A percentile compares a stretch with the other conserved stretches of the same genome.
These are phyloP conservation scores for Macrocybe gigantea DNA, from an alignment of 768 basidiomycete genomes.

Conservation along the genomic window DNA sequence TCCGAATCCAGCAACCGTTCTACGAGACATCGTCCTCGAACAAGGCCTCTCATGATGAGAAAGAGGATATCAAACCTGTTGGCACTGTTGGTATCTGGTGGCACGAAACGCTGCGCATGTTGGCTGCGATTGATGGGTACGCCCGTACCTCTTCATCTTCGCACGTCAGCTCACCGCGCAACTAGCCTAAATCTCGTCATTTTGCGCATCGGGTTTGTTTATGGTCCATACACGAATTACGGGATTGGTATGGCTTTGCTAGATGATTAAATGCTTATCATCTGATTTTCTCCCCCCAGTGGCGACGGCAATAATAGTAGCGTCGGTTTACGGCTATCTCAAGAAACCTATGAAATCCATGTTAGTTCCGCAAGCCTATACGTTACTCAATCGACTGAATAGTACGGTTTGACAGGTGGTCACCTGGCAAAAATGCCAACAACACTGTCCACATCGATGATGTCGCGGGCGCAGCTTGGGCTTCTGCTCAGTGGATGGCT, in stretches of 20 bases:
- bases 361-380: slow-evolving; percentile 32
- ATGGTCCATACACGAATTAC: slow-evolving; percentile 76
- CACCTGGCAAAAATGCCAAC: slow-evolving; percentile 68
- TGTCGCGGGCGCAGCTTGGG: slow-evolving; percentile 72
- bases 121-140: slow-evolving; percentile 71
- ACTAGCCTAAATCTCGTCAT: slow-evolving; percentile 76
- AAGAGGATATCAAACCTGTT: slow-evolving; percentile 66
- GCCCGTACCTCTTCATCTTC: slow-evolving; percentile 9
- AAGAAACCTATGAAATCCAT: slow-evolving; percentile 83
- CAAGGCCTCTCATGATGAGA: slow-evolving; percentile 63
- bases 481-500: slow-evolving; percentile 73
- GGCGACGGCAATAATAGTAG: slow-evolving; percentile 65
- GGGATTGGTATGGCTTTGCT: slow-evolving; percentile 48
- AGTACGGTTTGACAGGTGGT: slow-evolving; percentile 48
- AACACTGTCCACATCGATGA: slow-evolving; percentile 78
- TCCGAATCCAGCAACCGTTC: slow-evolving; percentile 72
- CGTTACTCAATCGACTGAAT: slow-evolving; percentile 2
- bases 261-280: slow-evolving; percentile 1
- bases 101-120: slow-evolving; percentile 76
- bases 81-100: slow-evolving; percentile 78
- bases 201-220: slow-evolving; percentile 66
- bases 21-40: slow-evolving; percentile 57
- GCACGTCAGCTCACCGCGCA: slow-evolving; percentile 9
- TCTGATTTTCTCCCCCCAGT: slow-evolving; percentile 34
- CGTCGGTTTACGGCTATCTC: slow-evolving; percentile 75